These are phyloP conservation scores for Otatea glauca DNA, from an alignment of 176 grass and related monocot species.

Conservation along the genomic window DNA sequence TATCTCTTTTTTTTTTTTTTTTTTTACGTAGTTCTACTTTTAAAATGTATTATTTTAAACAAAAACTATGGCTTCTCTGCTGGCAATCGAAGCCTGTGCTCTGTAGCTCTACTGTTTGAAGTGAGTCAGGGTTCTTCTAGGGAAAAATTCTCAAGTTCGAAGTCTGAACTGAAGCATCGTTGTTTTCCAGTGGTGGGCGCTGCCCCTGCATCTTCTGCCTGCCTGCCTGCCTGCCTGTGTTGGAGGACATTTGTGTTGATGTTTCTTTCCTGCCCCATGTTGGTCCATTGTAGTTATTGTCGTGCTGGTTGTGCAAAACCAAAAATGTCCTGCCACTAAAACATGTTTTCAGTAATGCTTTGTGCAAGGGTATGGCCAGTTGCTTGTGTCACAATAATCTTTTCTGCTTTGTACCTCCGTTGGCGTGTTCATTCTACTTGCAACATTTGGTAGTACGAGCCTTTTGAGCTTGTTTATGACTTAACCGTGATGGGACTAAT, in stretches of 20 bases:
- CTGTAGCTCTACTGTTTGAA: not conserved
- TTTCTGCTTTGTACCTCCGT: not conserved
- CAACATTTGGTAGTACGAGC: not conserved
- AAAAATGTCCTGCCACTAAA: not conserved
- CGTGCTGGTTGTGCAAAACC: conserved; percentile 17
- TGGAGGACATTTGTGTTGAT: conserved; percentile 5
- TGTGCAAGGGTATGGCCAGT: not conserved
- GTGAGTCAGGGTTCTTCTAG: not conserved
- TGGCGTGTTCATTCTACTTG: not conserved
- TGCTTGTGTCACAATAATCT: not conserved
- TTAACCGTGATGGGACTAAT: conserved; percentile 26
- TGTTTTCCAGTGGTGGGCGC: conserved; percentile 8
- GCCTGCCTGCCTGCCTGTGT: conserved; percentile 11
- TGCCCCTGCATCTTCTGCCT: not conserved
- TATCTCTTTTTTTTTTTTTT: too few species aligned
- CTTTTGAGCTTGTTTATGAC: not conserved
- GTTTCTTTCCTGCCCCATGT: not conserved
- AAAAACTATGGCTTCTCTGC: too few species aligned
- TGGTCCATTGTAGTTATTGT: conserved; percentile 20
- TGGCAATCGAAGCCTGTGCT: not conserved
- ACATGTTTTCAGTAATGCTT: not conserved
- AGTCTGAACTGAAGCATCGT: conserved; percentile 6
- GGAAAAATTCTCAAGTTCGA: not conserved
- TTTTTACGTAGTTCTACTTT: too few species aligned
- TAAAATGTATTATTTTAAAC: too few species aligned